Evolutionary conservation across 2,329 filamentous ascomycete species (phyloP).

Genomic region (Fusarium proliferatum): DNA sequence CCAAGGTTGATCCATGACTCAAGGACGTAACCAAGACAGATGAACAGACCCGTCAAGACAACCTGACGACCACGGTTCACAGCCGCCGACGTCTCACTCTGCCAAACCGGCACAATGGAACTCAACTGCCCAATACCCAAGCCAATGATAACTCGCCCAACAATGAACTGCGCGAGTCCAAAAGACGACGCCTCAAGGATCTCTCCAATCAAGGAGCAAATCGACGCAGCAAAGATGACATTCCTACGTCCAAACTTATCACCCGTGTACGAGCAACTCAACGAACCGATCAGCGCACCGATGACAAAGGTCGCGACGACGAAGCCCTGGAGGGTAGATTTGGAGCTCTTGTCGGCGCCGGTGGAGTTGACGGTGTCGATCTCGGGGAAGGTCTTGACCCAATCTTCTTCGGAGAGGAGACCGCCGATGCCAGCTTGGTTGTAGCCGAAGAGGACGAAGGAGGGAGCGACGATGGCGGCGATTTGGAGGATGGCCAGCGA

Average conservation of each 20-base stretch:
- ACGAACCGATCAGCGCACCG: slow-evolving; percentile 66
- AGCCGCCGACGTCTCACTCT: slow-evolving; percentile 62
- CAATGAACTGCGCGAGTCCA: slow-evolving; percentile 46
- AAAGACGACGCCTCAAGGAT: slow-evolving; percentile 66
- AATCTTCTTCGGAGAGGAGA: slow-evolving; percentile 71
- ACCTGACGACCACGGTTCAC: slow-evolving; percentile 60
- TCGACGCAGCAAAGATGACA: slow-evolving; percentile 64
- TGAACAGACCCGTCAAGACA: slow-evolving; percentile 64
- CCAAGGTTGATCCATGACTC: slow-evolving; percentile 59
- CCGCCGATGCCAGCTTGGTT: slow-evolving; percentile 78
- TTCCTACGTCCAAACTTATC: slow-evolving; percentile 68
- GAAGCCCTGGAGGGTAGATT: slow-evolving; percentile 58
- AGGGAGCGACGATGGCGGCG: slow-evolving; percentile 56
- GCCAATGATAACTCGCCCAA: slow-evolving; percentile 63
- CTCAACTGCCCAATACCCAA: slow-evolving; percentile 64
- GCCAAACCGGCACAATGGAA: slow-evolving; percentile 66
- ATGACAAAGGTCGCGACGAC: slow-evolving; percentile 65
- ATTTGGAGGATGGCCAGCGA: slow-evolving; percentile 52
- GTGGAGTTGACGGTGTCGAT: slow-evolving; percentile 63
- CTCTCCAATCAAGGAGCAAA: slow-evolving; percentile 64
- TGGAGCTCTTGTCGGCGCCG: slow-evolving; percentile 48
- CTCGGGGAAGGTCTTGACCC: slow-evolving; percentile 63
- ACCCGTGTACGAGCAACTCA: slow-evolving; percentile 58
- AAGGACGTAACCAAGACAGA: slow-evolving; percentile 54
- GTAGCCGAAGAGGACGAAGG: slow-evolving; percentile 62